Base-by-base conservation (phyloP, 495 filamentous ascomycete genomes). In the Lasiosphaeria miniovina region DNA sequence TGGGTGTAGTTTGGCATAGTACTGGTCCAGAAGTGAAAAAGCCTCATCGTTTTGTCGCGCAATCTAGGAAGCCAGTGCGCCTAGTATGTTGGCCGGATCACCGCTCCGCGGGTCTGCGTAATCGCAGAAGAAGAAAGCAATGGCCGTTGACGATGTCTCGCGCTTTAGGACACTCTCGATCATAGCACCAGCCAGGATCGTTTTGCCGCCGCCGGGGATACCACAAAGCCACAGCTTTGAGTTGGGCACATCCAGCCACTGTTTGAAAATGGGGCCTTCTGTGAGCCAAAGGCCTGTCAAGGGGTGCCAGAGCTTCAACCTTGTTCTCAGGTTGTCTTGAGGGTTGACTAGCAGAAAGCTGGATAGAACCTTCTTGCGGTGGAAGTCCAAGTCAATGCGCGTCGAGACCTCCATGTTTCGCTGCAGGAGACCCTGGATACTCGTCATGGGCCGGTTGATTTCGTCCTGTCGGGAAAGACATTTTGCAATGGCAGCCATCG, bases 171-270 rank as follows among this genome's bases (percentile, higher is more conserved):
- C 41, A 4, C 11, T 12, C 11, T 45, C 4, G 4, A 12, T 45
- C 7, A 68, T 55, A 12, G 59, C 45, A 10, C 62, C 67, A 14
- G 76, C 62, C 4, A 79, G 69, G 1, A 77, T 65, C 0, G 76
- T 75, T 52, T 79, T 79, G 7, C 75, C 76, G 9, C 73, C 74
- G 0, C 75, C 76, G 11, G 76, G 70, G 33, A 77, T 77, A 1
- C 74, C 74, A 59, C 63, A 66, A 3, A 76, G 56, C 76, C 75
- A 77, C 4, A 79, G 59, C n/a, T 62, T 71, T 6, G 57, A 57
- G 24, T 49, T 36, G 7, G 35, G 60, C 1, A 54, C 36, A 4
- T 45, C 11, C 14, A 73, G 57, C 74, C 75, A 77, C 11, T 49
- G 40, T 52, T 59, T 59, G 49, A 75, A 74, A 3, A 67, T 56